Evolutionary conservation across 768 basidiomycete genomes (phyloP).

Genomic region (Ramaria sp.): DNA sequence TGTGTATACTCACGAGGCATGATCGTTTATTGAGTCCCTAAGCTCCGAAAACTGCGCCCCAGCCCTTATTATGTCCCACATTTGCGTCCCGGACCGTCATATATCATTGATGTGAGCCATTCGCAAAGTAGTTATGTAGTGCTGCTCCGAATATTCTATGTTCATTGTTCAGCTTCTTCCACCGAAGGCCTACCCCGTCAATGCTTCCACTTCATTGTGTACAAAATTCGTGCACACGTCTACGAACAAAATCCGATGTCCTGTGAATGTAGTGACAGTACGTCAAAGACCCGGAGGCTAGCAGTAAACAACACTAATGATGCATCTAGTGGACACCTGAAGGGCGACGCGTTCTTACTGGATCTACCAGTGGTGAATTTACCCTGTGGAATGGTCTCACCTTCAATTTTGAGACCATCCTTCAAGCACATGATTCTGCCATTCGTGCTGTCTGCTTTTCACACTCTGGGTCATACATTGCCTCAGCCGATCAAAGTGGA

Average conservation of each 20-base stretch:
- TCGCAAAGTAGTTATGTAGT: conserved; percentile 21
- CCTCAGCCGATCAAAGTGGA: conserved; percentile 86
- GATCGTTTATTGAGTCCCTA: conserved; percentile 1
- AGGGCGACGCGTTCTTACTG: conserved; percentile 84
- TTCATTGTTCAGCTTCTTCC: conserved; percentile 64
- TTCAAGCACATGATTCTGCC: conserved; percentile 96
- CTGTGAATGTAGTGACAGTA: conserved; percentile 91
- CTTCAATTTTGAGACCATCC: conserved; percentile 98
- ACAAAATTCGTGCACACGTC: conserved; percentile 98
- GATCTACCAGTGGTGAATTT: conserved; percentile 95
- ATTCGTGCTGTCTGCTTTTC: conserved; percentile 86
- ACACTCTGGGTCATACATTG: conserved; percentile 87
- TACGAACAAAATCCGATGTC: conserved; percentile 96
- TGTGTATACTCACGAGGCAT: not conserved
- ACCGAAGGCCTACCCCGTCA: conserved; percentile 83
- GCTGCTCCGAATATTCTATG: conserved; percentile 14
- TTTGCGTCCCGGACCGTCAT: conserved; percentile 78
- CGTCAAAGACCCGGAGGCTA: conserved; percentile 22
- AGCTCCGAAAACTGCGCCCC: conserved; percentile 73
- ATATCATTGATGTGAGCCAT: conserved; percentile 67
- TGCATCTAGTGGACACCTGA: conserved; percentile 90
- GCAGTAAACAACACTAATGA: not conserved
- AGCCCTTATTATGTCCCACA: conserved; percentile 66
- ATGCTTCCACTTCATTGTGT: conserved; percentile 87
- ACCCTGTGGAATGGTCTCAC: conserved; percentile 98